phyloP scores from a whole-genome alignment of 352 stramenopile species.

The Pythium pyrilobum region DNA sequence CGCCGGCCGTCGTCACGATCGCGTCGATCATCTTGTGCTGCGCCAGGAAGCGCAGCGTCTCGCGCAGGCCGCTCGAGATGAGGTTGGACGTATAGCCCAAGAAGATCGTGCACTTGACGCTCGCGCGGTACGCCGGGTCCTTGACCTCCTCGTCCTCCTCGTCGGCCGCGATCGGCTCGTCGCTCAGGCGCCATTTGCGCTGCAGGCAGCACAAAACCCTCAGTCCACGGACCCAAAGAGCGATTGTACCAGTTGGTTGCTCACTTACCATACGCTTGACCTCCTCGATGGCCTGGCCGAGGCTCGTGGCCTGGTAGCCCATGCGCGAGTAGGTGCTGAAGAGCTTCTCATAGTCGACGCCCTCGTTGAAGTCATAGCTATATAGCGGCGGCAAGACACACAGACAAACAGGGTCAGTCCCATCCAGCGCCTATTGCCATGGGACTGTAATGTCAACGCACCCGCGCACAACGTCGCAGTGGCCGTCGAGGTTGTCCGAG shows the following conservation, averaged over 20 bases:
- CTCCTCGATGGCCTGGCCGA: conserved; percentile 96
- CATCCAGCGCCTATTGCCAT: neutral
- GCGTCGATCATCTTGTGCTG: conserved; percentile 99
- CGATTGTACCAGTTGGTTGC: too few relatives aligned
- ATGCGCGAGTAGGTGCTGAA: conserved; percentile 81
- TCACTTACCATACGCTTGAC: conserved; percentile 95
- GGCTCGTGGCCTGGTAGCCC: conserved; percentile 96
- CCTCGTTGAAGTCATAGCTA: conserved; percentile 89
- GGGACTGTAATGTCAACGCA: conserved; percentile 7
- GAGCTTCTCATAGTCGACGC: conserved; percentile 82
- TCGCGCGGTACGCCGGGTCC: conserved; percentile 69
- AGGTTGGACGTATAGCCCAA: conserved; percentile 99
- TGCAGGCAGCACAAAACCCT: conserved; percentile 10
- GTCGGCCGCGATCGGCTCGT: conserved; percentile 89
- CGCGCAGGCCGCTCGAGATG: conserved; percentile 97
- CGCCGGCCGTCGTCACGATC: conserved; percentile 92
- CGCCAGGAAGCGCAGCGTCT: conserved; percentile 97
- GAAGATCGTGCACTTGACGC: conserved; percentile 97
- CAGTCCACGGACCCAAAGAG: too few relatives aligned
- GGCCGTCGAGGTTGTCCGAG: conserved; percentile 75
- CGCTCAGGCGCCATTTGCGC: conserved; percentile 95
- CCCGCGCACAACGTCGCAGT: conserved; percentile 39
- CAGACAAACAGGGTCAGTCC: neutral
- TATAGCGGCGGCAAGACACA: conserved; percentile 13
- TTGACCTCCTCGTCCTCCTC: conserved; percentile 90